These are phyloP conservation scores for Linnemannia zychae DNA, from an alignment of 192 early-diverging fungal species.

Conservation along the genomic window DNA sequence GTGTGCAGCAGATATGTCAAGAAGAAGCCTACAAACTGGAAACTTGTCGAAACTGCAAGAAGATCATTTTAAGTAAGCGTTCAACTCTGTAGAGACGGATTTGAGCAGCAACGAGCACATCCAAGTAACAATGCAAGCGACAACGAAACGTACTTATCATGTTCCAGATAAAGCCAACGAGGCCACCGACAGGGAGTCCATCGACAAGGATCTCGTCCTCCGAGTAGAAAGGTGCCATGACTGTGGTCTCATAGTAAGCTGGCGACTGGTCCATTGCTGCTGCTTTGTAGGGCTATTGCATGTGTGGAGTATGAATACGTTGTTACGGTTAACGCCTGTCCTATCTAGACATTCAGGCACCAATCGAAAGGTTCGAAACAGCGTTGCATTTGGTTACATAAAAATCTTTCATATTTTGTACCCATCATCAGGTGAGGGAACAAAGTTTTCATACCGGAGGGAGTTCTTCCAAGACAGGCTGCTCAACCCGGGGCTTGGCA, in stretches of 20 bases:
- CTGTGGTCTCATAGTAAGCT: conserved; percentile 84
- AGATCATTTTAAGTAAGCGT: neutral
- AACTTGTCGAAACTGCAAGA: conserved; percentile 73
- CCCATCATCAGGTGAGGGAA: neutral
- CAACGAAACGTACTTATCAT: conserved; percentile 67
- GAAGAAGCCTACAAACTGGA: conserved; percentile 90
- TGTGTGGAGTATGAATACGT: neutral
- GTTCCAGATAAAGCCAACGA: conserved; percentile 84
- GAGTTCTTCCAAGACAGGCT: conserved; percentile 59
- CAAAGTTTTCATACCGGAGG: conserved; percentile 61
- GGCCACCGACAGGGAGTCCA: conserved; percentile 89
- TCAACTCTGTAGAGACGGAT: too few relatives aligned
- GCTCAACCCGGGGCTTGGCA: conserved; percentile 65
- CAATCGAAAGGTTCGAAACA: too few relatives aligned
- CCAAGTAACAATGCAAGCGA: neutral
- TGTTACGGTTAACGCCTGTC: neutral
- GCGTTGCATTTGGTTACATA: neutral
- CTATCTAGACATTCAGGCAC: neutral
- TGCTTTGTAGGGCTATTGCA: conserved; percentile 73
- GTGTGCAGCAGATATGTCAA: conserved; percentile 92
- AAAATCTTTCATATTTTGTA: neutral
- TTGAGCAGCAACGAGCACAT: too few relatives aligned
- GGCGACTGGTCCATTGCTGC: conserved; percentile 82
- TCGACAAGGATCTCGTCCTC: conserved; percentile 92
- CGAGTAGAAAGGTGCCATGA: conserved; percentile 75